phyloP scores from a whole-genome alignment of 1,284 basidiomycete species.

The Sphagnurus paluster region DNA sequence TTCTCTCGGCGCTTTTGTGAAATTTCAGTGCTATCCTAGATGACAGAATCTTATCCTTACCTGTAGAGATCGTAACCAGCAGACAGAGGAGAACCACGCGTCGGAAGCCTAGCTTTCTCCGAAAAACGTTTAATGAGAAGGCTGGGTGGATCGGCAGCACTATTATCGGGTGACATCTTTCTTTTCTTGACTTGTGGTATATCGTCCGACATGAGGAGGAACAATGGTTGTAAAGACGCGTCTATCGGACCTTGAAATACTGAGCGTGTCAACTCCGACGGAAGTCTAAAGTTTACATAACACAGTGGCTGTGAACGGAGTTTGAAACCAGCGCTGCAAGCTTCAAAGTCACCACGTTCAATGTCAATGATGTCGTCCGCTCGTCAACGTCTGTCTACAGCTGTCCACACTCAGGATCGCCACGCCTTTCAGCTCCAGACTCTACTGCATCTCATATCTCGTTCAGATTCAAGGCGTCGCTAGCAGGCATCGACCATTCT shows the following conservation, averaged over 20 bases:
- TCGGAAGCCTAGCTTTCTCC: constrained; percentile 82
- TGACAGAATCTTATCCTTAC: constrained; percentile 35
- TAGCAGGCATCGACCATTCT: too few relatives aligned
- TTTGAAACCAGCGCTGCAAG: not conserved
- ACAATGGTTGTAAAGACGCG: constrained; percentile 26
- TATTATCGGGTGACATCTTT: constrained; percentile 44
- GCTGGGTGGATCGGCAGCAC: constrained; percentile 42
- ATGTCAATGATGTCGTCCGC: too few relatives aligned
- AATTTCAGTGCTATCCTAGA: not conserved
- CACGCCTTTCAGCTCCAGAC: constrained; percentile 4
- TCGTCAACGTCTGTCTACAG: too few relatives aligned
- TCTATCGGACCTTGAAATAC: constrained; percentile 32
- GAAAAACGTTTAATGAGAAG: constrained; percentile 88
- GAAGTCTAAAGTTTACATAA: not conserved
- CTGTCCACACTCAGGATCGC: not conserved
- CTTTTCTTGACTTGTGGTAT: constrained; percentile 54
- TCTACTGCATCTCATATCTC: too few relatives aligned
- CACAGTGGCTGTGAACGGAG: not conserved
- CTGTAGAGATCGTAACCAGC: constrained; percentile 97
- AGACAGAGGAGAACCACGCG: constrained; percentile 81
- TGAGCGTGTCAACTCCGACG: constrained; percentile 23
- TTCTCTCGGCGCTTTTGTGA: constrained; percentile 68
- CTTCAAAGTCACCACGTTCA: not conserved
- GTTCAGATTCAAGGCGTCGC: too few relatives aligned
- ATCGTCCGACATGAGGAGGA: constrained; percentile 25